A percentile compares a stretch with the other conserved stretches of the same genome.
Evolutionary conservation across 1,284 basidiomycete genomes (phyloP).

Genomic region (Sanguinoderma infundibulare): DNA sequence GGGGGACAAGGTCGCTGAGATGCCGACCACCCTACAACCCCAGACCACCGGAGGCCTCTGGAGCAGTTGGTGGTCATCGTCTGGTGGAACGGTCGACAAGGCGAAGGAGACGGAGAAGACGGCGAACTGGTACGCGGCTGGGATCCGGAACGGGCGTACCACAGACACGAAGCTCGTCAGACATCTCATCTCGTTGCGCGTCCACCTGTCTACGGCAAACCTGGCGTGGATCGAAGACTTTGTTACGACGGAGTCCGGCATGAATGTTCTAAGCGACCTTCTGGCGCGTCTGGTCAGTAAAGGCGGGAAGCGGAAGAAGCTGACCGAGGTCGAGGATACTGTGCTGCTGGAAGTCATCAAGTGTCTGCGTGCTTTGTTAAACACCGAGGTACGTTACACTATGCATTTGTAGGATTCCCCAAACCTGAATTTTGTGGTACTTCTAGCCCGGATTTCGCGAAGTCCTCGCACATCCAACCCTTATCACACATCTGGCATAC

Average conservation of each 20-base stretch:
- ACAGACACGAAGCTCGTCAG: constrained; percentile 71
- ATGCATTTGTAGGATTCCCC: neutral
- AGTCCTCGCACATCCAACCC: constrained; percentile 66
- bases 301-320: constrained; percentile 57
- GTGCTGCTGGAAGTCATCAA: constrained; percentile 78
- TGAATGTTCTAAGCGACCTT: constrained; percentile 63
- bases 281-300: constrained; percentile 66
- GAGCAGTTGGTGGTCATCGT: constrained; percentile 72
- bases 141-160: constrained; percentile 54
- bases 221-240: constrained; percentile 83
- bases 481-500: constrained; percentile 79
- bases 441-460: constrained; percentile 67
- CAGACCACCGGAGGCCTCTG: constrained; percentile 78
- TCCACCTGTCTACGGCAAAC: constrained; percentile 85
- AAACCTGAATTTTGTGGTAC: neutral
- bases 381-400: constrained; percentile 71
- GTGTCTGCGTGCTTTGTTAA: constrained; percentile 82
- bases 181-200: constrained; percentile 83
- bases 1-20: constrained; percentile 33
- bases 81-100: constrained; percentile 52
- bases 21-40: constrained; percentile 49
- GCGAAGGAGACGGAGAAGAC: constrained; percentile 48
- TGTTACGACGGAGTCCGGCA: constrained; percentile 64
- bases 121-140: constrained; percentile 65
- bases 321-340: constrained; percentile 70